A percentile compares a stretch with the other conserved stretches of the same genome.
Conservation (phyloP, 2,329 filamentous ascomycete species). For the Diaporthe sp. region DNA sequence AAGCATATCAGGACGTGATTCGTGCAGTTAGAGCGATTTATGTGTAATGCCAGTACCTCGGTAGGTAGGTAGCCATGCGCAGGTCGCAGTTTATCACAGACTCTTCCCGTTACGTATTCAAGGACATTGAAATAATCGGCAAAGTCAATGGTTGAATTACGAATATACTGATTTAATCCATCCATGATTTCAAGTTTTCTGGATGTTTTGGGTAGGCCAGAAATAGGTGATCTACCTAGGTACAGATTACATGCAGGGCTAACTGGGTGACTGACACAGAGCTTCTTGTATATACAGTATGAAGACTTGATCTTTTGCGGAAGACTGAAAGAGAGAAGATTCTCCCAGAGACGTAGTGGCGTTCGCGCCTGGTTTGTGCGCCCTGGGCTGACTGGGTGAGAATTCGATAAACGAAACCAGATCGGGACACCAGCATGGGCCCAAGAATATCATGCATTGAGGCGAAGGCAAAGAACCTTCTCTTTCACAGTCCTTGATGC, state of each 20-base stretch:
- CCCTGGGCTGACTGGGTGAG: background rate
- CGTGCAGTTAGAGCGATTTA: no score
- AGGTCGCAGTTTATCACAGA: background rate
- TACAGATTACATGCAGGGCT: background rate
- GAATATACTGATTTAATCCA: background rate
- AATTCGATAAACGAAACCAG: background rate
- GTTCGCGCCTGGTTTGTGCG: background rate
- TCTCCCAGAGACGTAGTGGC: background rate
- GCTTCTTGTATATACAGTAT: background rate
- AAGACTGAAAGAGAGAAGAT: background rate
- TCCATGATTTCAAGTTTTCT: background rate
- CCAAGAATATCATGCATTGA: background rate
- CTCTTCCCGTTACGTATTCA: background rate
- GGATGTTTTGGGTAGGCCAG: no score
- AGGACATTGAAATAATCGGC: background rate
- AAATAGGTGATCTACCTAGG: background rate
- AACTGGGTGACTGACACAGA: background rate
- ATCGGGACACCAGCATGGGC: background rate
- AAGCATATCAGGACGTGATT: background rate
- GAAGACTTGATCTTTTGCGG: background rate
- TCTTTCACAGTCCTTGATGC: no score
- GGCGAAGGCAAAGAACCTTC: background rate
- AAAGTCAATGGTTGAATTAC: background rate
- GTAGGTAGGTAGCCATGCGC: background rate
- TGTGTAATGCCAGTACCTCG: background rate